Conservation (phyloP, 768 basidiomycete species). For the Rhodotorula kratochvilovae region DNA sequence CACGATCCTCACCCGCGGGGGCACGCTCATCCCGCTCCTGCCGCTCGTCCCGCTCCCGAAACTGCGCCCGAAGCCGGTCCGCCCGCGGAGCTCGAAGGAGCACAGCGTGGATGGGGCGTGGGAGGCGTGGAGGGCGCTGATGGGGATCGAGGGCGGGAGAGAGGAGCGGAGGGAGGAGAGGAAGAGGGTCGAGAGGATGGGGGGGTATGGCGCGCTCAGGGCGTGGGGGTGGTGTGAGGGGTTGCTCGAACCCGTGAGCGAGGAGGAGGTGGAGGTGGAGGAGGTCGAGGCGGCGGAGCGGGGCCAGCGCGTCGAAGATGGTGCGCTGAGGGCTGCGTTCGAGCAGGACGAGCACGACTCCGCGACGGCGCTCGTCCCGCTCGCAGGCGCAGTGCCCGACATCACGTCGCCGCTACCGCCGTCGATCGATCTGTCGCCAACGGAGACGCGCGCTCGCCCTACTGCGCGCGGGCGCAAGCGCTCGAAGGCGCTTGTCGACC, state of each 20-base stretch:
- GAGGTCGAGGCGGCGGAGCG: neutral
- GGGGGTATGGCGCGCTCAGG: neutral
- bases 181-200: neutral
- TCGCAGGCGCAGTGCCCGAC: no score
- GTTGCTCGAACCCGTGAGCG: neutral
- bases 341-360: neutral
- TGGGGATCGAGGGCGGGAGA: neutral
- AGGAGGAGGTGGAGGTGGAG: neutral
- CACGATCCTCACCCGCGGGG: neutral
- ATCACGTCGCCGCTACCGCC: no score
- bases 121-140: neutral
- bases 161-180: neutral
- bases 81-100: neutral
- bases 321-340: no score
- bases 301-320: no score
- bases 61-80: neutral
- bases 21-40: neutral
- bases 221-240: slow-evolving; percentile 3
- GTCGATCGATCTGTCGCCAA: no score
- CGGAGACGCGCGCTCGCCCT: no score
- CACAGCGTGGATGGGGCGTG: neutral
- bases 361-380: no score
- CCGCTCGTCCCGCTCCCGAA: neutral
- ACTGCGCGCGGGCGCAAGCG: neutral
- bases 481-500: neutral